Conservation (phyloP, 176 grass and related monocot species). For the Cenchrus purpureus region DNA sequence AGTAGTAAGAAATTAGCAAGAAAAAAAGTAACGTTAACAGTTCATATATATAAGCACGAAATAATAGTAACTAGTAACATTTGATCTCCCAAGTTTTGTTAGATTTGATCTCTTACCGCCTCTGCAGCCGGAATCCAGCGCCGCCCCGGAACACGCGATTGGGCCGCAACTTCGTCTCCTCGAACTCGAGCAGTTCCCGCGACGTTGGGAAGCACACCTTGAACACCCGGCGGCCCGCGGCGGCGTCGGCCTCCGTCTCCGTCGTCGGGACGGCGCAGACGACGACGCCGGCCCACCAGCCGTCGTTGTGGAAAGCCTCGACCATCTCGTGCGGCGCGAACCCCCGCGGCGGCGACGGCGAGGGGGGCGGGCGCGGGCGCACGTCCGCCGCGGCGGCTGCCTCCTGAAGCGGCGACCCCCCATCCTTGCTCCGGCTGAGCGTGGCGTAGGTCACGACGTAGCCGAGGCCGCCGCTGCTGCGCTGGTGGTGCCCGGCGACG, state of each 20-base stretch:
- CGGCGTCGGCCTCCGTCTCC: not conserved
- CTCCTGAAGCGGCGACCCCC: constrained; percentile 25
- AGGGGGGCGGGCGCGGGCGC: constrained; percentile 27
- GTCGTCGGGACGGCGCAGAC: not conserved
- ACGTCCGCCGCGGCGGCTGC: not conserved
- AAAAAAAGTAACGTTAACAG: no score
- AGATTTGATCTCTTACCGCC: constrained; percentile 1
- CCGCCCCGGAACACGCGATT: constrained; percentile 39
- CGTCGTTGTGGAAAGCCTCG: constrained; percentile 68
- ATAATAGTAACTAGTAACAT: not conserved
- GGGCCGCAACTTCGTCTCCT: constrained; percentile 47
- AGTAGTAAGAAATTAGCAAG: not conserved
- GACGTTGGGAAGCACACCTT: constrained; percentile 67
- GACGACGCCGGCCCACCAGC: constrained; percentile 74
- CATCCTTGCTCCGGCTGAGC: not conserved
- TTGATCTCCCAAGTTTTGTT: no score
- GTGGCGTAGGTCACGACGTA: constrained; percentile 46
- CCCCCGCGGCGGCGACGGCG: not conserved
- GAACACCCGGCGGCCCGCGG: constrained; percentile 11
- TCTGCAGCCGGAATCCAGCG: constrained; percentile 52
- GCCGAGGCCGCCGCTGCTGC: not conserved
- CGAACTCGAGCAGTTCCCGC: constrained; percentile 61
- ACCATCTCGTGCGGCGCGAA: constrained; percentile 55
- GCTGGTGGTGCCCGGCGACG: not conserved
- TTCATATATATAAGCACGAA: not conserved